Percentiles rank a stretch among this genome's conserved stretches.
Evolutionary conservation across 495 filamentous ascomycete species (phyloP).

Genomic region (Penicillium cinerascens): DNA sequence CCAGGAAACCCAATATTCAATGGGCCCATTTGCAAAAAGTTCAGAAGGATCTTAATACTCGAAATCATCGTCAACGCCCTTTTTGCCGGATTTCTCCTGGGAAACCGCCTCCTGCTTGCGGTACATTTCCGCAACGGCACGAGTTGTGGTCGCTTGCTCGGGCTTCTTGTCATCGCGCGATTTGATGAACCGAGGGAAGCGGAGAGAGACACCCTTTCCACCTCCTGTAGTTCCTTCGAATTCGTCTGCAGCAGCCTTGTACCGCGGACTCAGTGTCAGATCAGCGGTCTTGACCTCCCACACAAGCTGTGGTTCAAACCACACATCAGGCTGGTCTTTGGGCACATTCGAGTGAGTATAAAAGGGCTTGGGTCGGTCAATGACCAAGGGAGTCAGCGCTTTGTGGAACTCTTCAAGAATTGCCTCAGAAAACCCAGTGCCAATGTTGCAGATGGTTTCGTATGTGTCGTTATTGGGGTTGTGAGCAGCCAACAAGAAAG

Average conservation of each 20-base stretch:
- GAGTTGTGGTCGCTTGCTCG: constrained; percentile 79
- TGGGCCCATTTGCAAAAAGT: not conserved
- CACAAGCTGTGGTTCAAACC: constrained; percentile 91
- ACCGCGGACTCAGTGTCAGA: constrained; percentile 85
- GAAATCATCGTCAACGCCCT: constrained; percentile 93
- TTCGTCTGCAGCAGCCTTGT: constrained; percentile 73
- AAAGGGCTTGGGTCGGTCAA: constrained; percentile 90
- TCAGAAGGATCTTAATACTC: constrained; percentile 64
- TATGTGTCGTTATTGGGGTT: constrained; percentile 73
- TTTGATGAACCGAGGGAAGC: constrained; percentile 91
- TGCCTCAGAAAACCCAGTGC: constrained; percentile 91
- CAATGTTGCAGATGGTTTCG: constrained; percentile 97
- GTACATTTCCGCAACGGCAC: constrained; percentile 95
- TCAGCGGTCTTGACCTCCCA: constrained; percentile 99
- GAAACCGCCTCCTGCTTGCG: constrained; percentile 83
- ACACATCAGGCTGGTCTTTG: constrained; percentile 95
- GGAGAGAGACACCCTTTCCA: constrained; percentile 79
- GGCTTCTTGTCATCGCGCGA: constrained; percentile 90
- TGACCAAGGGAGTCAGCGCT: constrained; percentile 65
- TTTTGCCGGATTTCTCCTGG: constrained; percentile 61
- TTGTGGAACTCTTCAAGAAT: constrained; percentile 78
- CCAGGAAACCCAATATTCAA: not conserved
- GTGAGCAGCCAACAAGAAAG: constrained; percentile 93
- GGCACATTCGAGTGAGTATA: constrained; percentile 78
- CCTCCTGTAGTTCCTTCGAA: constrained; percentile 52